phyloP scores from a whole-genome alignment of 2,329 filamentous ascomycete genomes.

The Paraconiothyrium brasiliense region DNA sequence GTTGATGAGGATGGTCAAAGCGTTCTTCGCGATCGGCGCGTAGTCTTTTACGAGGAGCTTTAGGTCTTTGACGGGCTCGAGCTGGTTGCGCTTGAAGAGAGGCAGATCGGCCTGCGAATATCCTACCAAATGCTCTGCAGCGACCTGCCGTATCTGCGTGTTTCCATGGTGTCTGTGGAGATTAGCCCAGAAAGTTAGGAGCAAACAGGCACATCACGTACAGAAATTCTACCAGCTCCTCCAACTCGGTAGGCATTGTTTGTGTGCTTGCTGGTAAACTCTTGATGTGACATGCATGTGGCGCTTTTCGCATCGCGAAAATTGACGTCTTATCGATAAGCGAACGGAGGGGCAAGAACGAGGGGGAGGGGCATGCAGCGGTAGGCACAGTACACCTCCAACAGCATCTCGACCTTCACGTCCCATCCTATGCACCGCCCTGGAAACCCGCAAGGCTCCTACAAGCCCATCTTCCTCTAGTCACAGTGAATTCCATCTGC shows the following conservation, averaged over 20 bases:
- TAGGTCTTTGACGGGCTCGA: slow-evolving; percentile 83
- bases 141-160: slow-evolving; percentile 86
- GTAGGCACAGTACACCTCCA: too few relatives aligned
- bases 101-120: slow-evolving; percentile 79
- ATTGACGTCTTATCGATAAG: slow-evolving; percentile 48
- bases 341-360: slow-evolving; percentile 9
- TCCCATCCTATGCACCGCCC: too few relatives aligned
- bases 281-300: slow-evolving; percentile 22
- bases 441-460: too few relatives aligned
- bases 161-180: slow-evolving; percentile 74
- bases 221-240: slow-evolving; percentile 52
- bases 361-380: neutral
- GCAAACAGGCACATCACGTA: slow-evolving; percentile 2
- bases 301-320: slow-evolving; percentile 35
- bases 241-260: slow-evolving; percentile 60
- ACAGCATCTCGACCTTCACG: too few relatives aligned
- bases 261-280: slow-evolving; percentile 22
- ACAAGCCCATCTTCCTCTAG: too few relatives aligned
- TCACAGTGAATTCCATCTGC: neutral
- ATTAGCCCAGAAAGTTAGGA: slow-evolving; percentile 2
- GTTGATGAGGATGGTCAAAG: slow-evolving; percentile 89
- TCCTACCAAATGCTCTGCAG: slow-evolving; percentile 85
- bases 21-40: slow-evolving; percentile 90
- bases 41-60: slow-evolving; percentile 89
- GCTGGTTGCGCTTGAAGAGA: slow-evolving; percentile 83